Percentiles rank a stretch among this genome's conserved stretches.
phyloP scores from a whole-genome alignment of 1,284 basidiomycete genomes.

The Inonotus obliquus region DNA sequence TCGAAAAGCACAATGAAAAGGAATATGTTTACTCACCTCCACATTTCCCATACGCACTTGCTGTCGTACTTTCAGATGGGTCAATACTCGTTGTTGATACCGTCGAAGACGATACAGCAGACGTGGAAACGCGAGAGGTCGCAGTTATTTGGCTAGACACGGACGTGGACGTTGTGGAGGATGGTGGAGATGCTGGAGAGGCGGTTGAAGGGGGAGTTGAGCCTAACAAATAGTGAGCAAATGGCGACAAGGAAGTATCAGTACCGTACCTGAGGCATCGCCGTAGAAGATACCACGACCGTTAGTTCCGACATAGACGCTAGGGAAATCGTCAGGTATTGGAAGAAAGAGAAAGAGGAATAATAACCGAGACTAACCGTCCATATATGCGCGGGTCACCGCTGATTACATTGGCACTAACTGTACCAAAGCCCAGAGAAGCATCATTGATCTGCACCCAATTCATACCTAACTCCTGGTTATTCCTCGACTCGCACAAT shows the following conservation, averaged over 20 bases:
- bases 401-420: slow-evolving; percentile 42
- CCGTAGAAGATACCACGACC: slow-evolving; percentile 63
- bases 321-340: slow-evolving; percentile 22
- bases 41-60: slow-evolving; percentile 41
- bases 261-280: slow-evolving; percentile 27
- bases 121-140: not conserved
- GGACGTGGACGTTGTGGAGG: not conserved
- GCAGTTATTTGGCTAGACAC: slow-evolving; percentile 1
- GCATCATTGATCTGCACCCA: slow-evolving; percentile 63
- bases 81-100: slow-evolving; percentile 23
- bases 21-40: slow-evolving; percentile 31
- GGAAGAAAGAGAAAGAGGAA: slow-evolving; percentile 6
- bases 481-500: not conserved
- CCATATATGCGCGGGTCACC: slow-evolving; percentile 53
- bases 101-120: slow-evolving; percentile 11
- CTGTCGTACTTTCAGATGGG: slow-evolving; percentile 24
- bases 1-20: not conserved
- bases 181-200: slow-evolving; percentile 14
- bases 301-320: slow-evolving; percentile 62
- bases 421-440: slow-evolving; percentile 53
- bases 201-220: slow-evolving; percentile 30
- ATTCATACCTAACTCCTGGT: slow-evolving; percentile 35
- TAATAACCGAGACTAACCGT: slow-evolving; percentile 33
- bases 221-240: slow-evolving; percentile 26
- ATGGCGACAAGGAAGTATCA: not conserved